A percentile compares a stretch with the other conserved stretches of the same genome.
Conservation (phyloP, 805 yeast species). For the Kuraishia hungarica region DNA sequence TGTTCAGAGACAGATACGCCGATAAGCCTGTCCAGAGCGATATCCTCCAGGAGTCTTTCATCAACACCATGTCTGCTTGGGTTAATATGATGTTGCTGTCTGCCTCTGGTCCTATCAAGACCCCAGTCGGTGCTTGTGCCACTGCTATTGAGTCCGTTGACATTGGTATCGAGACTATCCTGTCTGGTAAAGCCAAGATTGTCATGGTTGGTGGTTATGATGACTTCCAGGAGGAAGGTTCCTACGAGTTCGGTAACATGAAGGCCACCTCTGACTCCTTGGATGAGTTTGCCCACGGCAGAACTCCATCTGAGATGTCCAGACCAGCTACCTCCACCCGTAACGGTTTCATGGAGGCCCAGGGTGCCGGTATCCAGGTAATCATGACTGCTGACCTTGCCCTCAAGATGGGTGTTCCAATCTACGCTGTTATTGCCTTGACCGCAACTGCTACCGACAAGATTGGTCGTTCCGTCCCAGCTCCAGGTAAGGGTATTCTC, state of each 20-base stretch:
- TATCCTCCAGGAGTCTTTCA: constrained; percentile 94
- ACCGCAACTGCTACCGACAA: constrained; percentile 97
- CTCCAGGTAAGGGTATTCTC: constrained; percentile 99
- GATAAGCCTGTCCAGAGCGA: constrained; percentile 97
- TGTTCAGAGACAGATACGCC: constrained; percentile 91
- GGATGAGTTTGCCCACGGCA: constrained; percentile 87
- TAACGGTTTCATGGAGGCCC: constrained; percentile 98
- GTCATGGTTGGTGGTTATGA: constrained; percentile 98
- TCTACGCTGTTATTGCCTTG: constrained; percentile 89
- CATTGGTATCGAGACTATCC: constrained; percentile 88
- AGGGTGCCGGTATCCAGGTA: constrained; percentile 97
- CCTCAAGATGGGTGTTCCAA: constrained; percentile 97
- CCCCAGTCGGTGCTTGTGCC: constrained; percentile 99
- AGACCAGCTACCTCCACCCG: constrained; percentile 96
- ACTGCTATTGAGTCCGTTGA: constrained; percentile 98
- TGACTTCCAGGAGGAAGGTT: constrained; percentile 99
- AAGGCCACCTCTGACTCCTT: constrained; percentile 91
- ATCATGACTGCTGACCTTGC: constrained; percentile 95
- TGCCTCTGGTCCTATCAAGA: constrained; percentile 97
- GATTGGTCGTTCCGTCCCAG: constrained; percentile 98
- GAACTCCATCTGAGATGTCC: constrained; percentile 98
- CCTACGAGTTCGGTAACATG: constrained; percentile 97
- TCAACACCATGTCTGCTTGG: constrained; percentile 99
- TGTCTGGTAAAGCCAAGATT: constrained; percentile 90
- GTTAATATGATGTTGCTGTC: constrained; percentile 96